Evolutionary conservation across 495 filamentous ascomycete species (phyloP).

Genomic region (Aspergillus saccharolyticus): DNA sequence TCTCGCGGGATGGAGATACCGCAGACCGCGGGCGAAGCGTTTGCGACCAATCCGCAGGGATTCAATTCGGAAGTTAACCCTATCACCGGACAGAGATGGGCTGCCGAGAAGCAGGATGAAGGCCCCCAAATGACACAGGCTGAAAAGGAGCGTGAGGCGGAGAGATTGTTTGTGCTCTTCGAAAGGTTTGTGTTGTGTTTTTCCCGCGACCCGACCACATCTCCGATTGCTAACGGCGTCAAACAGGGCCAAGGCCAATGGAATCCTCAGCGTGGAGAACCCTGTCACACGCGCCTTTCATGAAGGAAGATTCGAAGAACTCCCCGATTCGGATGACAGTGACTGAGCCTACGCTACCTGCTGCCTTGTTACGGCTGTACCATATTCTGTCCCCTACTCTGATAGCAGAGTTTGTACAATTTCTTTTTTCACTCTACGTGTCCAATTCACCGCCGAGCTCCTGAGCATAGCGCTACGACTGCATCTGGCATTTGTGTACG

Average conservation of each 20-base stretch:
- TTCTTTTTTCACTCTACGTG: not conserved
- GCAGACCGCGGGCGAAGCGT: conserved; percentile 55
- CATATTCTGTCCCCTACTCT: not conserved
- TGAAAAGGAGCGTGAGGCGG: conserved; percentile 91
- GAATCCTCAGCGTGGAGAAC: conserved; percentile 78
- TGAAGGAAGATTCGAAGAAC: conserved; percentile 76
- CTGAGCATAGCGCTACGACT: not conserved
- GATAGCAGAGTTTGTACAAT: not conserved
- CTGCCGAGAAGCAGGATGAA: conserved; percentile 55
- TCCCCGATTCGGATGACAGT: conserved; percentile 41
- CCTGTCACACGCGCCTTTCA: conserved; percentile 71
- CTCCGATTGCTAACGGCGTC: not conserved
- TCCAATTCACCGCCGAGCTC: not conserved
- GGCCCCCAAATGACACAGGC: conserved; percentile 75
- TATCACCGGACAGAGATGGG: conserved; percentile 80
- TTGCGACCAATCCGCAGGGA: conserved; percentile 38
- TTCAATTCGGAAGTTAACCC: conserved; percentile 60
- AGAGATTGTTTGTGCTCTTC: conserved; percentile 89
- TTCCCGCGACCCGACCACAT: not conserved
- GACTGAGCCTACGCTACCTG: conserved; percentile 21
- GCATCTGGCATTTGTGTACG: not conserved
- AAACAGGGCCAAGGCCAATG: conserved; percentile 72
- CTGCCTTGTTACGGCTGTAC: not conserved
- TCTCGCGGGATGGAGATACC: conserved; percentile 75
- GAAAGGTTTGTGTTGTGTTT: conserved; percentile 69